Conservation (phyloP, 2,329 filamentous ascomycete genomes). For the Claviceps sp. region DNA sequence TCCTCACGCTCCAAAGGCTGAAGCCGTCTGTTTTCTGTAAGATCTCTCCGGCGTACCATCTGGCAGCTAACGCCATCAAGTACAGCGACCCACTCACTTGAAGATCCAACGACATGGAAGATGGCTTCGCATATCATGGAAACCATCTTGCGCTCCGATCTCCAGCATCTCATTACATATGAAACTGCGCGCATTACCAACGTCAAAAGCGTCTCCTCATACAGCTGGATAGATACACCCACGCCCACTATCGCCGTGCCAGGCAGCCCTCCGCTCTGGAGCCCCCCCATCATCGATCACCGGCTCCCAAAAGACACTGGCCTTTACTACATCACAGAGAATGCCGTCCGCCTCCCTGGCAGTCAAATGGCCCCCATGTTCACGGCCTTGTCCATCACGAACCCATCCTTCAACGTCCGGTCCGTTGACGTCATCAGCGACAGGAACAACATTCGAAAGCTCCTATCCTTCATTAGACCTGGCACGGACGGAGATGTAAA, state of each 20-base stretch:
- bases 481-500: slow-evolving; percentile 9
- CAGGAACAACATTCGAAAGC: slow-evolving; percentile 34
- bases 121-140: background rate
- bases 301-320: slow-evolving; percentile 25
- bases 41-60: background rate
- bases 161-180: background rate
- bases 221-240: slow-evolving; percentile 32
- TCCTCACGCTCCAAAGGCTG: no score
- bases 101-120: background rate
- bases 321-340: slow-evolving; percentile 27
- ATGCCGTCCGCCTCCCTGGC: slow-evolving; percentile 28
- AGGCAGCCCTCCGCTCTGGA: slow-evolving; percentile 24
- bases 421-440: slow-evolving; percentile 29
- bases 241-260: slow-evolving; percentile 31
- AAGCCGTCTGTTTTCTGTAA: background rate
- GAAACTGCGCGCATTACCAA: slow-evolving; percentile 18
- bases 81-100: no score
- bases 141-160: background rate
- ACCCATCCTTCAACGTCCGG: slow-evolving; percentile 26
- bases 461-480: slow-evolving; percentile 28
- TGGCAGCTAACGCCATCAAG: background rate
- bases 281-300: slow-evolving; percentile 12
- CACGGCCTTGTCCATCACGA: slow-evolving; percentile 23
- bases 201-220: slow-evolving; percentile 29
- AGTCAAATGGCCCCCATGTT: slow-evolving; percentile 34